A percentile compares a stretch with the other conserved stretches of the same genome.
These are phyloP conservation scores for Candida takata DNA, from an alignment of 805 yeast genomes.

Conservation along the genomic window DNA sequence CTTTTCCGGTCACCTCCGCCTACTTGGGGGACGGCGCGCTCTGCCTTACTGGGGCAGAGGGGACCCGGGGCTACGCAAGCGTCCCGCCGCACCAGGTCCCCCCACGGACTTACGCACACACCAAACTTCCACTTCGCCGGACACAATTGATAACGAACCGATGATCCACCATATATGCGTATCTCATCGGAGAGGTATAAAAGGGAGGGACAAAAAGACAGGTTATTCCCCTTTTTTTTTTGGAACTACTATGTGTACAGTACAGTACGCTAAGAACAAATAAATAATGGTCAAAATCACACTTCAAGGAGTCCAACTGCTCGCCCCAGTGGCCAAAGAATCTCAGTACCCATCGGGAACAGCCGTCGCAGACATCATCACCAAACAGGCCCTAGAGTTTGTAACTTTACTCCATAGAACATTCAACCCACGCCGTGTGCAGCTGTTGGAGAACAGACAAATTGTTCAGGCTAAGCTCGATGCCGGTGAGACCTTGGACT, in stretches of 20 bases:
- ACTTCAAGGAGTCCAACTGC: slow-evolving; percentile 29
- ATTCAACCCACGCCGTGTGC: slow-evolving; percentile 53
- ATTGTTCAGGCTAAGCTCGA: slow-evolving; percentile 53
- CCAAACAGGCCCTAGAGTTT: slow-evolving; percentile 48
- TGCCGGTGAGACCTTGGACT: slow-evolving; percentile 48
- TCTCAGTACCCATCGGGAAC: slow-evolving; percentile 33
- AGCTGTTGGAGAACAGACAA: slow-evolving; percentile 55
- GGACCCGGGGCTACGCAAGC: too few relatives aligned
- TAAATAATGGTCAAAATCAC: slow-evolving; percentile 16
- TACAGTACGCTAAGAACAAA: neutral
- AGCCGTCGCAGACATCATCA: slow-evolving; percentile 30
- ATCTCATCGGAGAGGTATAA: too few relatives aligned
- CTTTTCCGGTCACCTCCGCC: too few relatives aligned
- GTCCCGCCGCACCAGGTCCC: too few relatives aligned
- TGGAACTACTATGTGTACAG: neutral
- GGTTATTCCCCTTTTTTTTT: too few relatives aligned
- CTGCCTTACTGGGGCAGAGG: too few relatives aligned
- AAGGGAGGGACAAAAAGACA: too few relatives aligned
- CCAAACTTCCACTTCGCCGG: too few relatives aligned
- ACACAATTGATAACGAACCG: too few relatives aligned
- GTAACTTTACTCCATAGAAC: slow-evolving; percentile 67
- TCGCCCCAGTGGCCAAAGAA: slow-evolving; percentile 26
- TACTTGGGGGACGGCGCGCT: too few relatives aligned
- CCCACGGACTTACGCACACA: too few relatives aligned
- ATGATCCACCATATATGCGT: too few relatives aligned